These are phyloP conservation scores for Aureobasidium sp. DNA, from an alignment of 2,329 filamentous ascomycete genomes.

Conservation along the genomic window DNA sequence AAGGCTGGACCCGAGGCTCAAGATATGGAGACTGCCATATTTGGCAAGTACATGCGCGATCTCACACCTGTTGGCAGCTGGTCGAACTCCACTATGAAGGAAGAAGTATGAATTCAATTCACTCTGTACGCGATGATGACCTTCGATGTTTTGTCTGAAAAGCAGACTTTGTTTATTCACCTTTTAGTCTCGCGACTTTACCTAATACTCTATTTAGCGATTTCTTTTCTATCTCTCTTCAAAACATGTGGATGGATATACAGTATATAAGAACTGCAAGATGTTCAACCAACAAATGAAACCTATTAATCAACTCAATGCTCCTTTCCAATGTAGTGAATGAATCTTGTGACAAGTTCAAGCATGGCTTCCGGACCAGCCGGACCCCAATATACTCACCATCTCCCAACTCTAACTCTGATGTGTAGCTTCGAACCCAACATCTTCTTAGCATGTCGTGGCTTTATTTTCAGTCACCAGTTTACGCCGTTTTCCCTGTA, in stretches of 20 bases:
- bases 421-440: too few species aligned
- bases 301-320: background rate
- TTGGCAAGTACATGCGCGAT: conserved; percentile 13
- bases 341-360: too few species aligned
- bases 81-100: background rate
- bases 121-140: background rate
- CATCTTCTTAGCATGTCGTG: too few species aligned
- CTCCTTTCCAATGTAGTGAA: background rate
- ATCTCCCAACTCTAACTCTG: background rate
- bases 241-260: background rate
- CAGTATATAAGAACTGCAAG: background rate
- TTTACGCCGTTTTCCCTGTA: background rate
- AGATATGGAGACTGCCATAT: conserved; percentile 15
- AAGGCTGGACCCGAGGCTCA: conserved; percentile 5
- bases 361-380: too few species aligned
- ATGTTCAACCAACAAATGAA: background rate
- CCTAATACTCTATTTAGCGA: background rate
- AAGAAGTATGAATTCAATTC: background rate
- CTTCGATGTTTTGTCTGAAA: background rate
- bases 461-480: background rate
- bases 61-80: conserved; percentile 1
- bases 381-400: background rate
- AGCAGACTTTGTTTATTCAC: background rate
- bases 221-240: background rate
- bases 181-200: background rate